A percentile compares a stretch with the other conserved stretches of the same genome.
Evolutionary conservation across 2,329 filamentous ascomycete genomes (phyloP).

Genomic region (Colletotrichum falcatum): DNA sequence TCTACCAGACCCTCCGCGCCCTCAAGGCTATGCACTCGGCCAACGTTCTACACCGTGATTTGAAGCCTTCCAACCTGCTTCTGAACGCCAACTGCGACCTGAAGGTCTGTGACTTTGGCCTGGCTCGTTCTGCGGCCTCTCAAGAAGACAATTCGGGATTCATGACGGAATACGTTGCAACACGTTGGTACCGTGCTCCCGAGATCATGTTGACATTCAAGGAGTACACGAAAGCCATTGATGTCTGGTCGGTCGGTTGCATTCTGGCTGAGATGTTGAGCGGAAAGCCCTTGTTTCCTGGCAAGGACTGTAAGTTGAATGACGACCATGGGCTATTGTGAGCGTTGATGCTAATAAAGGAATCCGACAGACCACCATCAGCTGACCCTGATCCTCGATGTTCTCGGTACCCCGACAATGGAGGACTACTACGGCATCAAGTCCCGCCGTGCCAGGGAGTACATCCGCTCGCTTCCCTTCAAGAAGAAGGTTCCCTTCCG

Average conservation of each 20-base stretch:
- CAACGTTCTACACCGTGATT: slow-evolving; percentile 95
- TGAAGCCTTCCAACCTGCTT: slow-evolving; percentile 97
- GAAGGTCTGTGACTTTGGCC: slow-evolving; percentile 98
- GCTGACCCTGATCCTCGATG: slow-evolving; percentile 94
- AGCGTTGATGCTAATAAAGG: slow-evolving; percentile 10
- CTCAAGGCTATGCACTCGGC: slow-evolving; percentile 99
- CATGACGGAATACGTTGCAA: slow-evolving; percentile 99
- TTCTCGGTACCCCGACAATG: slow-evolving; percentile 98
- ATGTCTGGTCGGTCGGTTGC: slow-evolving; percentile 98
- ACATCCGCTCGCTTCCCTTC: slow-evolving; percentile 97
- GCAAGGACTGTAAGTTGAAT: slow-evolving; percentile 86
- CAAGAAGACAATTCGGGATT: slow-evolving; percentile 99
- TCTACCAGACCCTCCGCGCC: slow-evolving; percentile 97
- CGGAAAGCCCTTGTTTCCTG: slow-evolving; percentile 97
- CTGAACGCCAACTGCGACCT: slow-evolving; percentile 99
- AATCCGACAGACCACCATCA: slow-evolving; percentile 87
- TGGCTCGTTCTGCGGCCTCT: slow-evolving; percentile 93
- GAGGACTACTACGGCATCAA: slow-evolving; percentile 99
- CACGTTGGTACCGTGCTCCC: slow-evolving; percentile 97
- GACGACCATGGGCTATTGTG: background rate
- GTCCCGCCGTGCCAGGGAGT: slow-evolving; percentile 94
- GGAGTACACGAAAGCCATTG: slow-evolving; percentile 99
- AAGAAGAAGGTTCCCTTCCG: slow-evolving; percentile 99
- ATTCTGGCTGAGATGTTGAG: slow-evolving; percentile 99
- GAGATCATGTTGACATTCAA: slow-evolving; percentile 99